Percentiles rank a stretch among this genome's conserved stretches.
Evolutionary conservation across 1,139 yeast genomes (phyloP).

Genomic region (Scheffersomyces segobiensis): DNA sequence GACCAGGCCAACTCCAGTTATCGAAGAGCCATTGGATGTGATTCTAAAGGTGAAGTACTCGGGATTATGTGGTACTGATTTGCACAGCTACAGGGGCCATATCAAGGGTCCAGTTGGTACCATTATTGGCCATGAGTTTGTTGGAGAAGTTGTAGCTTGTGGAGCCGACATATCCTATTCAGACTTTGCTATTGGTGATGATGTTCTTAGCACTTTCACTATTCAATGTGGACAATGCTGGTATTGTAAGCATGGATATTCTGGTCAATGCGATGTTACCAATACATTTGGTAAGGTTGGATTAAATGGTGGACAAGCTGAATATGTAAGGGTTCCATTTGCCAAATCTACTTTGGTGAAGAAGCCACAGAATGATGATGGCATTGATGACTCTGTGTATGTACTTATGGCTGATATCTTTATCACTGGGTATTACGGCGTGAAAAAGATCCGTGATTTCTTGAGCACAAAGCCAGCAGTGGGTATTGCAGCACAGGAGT

Average conservation of each 20-base stretch:
- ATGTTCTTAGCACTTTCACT: slow-evolving; percentile 53
- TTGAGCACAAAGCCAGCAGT: slow-evolving; percentile 19
- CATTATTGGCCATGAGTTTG: slow-evolving; percentile 52
- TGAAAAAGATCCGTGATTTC: slow-evolving; percentile 47
- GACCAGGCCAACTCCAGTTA: slow-evolving; percentile 43
- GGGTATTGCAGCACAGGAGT: slow-evolving; percentile 12
- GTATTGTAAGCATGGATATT: slow-evolving; percentile 52
- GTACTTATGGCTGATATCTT: slow-evolving; percentile 68
- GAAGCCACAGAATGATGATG: slow-evolving; percentile 30
- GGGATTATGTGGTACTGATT: slow-evolving; percentile 63
- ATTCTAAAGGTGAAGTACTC: slow-evolving; percentile 53
- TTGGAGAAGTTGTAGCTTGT: slow-evolving; percentile 41
- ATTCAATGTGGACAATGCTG: slow-evolving; percentile 58
- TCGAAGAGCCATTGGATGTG: slow-evolving; percentile 45
- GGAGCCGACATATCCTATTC: slow-evolving; percentile 32
- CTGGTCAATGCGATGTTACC: slow-evolving; percentile 53
- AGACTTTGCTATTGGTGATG: slow-evolving; percentile 42
- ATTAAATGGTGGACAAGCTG: slow-evolving; percentile 62
- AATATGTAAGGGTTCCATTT: slow-evolving; percentile 56
- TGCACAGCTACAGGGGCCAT: slow-evolving; percentile 62
- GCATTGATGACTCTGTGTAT: slow-evolving; percentile 45
- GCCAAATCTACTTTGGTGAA: slow-evolving; percentile 53
- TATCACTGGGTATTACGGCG: slow-evolving; percentile 65
- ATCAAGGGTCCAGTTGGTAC: slow-evolving; percentile 44
- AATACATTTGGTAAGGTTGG: slow-evolving; percentile 57